Base-by-base conservation (phyloP, 2,329 filamentous ascomycete species). In the Ceratocystiopsis brevicomis region DNA sequence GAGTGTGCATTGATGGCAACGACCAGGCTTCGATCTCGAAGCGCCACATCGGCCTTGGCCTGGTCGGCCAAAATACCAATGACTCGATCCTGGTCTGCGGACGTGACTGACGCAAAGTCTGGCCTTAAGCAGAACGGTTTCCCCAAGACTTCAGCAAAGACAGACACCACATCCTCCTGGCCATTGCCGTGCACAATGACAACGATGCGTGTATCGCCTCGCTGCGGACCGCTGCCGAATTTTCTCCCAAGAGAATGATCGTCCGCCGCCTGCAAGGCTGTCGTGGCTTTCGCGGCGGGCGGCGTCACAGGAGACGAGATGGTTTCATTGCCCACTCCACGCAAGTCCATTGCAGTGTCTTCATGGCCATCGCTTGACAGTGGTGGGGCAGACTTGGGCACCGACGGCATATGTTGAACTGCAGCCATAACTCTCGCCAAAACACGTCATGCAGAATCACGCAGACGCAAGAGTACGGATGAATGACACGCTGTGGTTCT, bases 81-180 rank as follows among this genome's bases (percentile, higher is more conserved):
- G 10, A 88, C 77, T n/a, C 72, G 66, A 48, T 75, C 72, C 53
- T 68, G 61, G 52, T 80, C 68, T 42, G 71, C 62, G 41, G 60
- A 52, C 50, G 64, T 64, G 52, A 76, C 64, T 39, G 70, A 61
- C 47, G 65, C 61, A 57, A 81, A 67, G 44, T 68, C 62, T 32
- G 64, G 58, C 43, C 72, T 71, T 38, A 78, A 63, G 46, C 68
- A 71, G 60, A 72, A 78, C 17, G 78, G 71, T 56, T 86, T 83
- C 14, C 84, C 83, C 37, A 90, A 61, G 9, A 88, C 78, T 53
- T 88, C 81, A 21, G 83, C 82, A 51, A 87, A 81, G 33, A 82
- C 64, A 18, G 73, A 72, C 25, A 87, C 75, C 49, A 90, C 82
- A 37, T 71, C 69, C 47, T 87, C 78, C 56, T 88, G 81, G 16